Conservation (phyloP, 1,284 basidiomycete species). For the Bondarzewia mesenterica region DNA sequence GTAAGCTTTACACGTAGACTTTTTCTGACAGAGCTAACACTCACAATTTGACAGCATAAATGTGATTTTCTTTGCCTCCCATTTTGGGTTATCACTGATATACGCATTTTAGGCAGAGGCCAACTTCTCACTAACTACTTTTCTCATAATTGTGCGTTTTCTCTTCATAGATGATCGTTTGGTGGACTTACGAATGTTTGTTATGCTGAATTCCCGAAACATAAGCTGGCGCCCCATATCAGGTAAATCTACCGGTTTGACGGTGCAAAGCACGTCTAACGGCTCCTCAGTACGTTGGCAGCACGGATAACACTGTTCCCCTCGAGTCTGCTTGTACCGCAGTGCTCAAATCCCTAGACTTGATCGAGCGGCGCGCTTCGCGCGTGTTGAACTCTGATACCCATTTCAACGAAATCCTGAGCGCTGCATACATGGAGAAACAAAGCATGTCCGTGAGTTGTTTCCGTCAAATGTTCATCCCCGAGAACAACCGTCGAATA, state of each 20-base stretch:
- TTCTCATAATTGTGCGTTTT: conserved; percentile 65
- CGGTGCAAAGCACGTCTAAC: neutral
- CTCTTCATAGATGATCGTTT: neutral
- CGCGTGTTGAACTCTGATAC: conserved; percentile 20
- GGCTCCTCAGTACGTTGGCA: conserved; percentile 57
- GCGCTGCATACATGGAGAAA: conserved; percentile 73
- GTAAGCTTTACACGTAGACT: conserved; percentile 30
- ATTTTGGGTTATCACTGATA: conserved; percentile 2
- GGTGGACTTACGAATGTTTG: no score
- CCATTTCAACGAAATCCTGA: conserved; percentile 68
- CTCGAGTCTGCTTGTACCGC: conserved; percentile 49
- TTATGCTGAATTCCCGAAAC: no score
- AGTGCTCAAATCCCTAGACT: conserved; percentile 43
- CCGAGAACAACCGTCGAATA: no score
- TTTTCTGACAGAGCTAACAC: neutral
- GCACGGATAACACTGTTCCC: conserved; percentile 60
- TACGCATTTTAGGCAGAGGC: conserved; percentile 44
- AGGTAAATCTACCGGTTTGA: conserved; percentile 30
- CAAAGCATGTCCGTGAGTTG: conserved; percentile 70
- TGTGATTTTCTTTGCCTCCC: conserved; percentile 27
- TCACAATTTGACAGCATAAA: conserved; percentile 43
- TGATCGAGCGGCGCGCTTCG: conserved; percentile 45
- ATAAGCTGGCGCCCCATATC: conserved; percentile 72
- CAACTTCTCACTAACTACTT: conserved; percentile 70
- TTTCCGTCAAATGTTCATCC: neutral